Conservation (phyloP, 2,329 filamentous ascomycete genomes). For the Metarhizium anisopliae region DNA sequence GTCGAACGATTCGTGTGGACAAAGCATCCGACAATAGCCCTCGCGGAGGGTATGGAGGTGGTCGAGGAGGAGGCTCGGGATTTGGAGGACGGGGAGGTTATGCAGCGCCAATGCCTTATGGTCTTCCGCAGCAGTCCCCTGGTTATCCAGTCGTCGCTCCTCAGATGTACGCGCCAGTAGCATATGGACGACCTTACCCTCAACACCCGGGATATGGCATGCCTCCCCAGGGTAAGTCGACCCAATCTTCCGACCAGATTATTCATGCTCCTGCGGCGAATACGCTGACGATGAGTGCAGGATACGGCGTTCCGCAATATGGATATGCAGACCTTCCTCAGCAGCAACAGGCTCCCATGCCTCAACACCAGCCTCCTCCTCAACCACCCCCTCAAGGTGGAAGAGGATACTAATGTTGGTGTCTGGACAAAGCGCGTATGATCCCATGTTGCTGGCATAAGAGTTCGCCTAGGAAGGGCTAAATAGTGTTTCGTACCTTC, state of each 20-base stretch:
- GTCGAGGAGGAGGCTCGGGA: conserved; percentile 27
- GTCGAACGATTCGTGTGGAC: conserved; percentile 88
- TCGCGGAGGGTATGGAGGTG: conserved; percentile 34
- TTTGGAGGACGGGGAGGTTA: conserved; percentile 40
- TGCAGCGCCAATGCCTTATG: conserved; percentile 29
- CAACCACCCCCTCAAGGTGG: conserved; percentile 14
- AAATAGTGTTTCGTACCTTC: not conserved
- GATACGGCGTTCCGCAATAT: conserved; percentile 31
- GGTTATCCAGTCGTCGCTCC: conserved; percentile 23
- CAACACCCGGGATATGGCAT: conserved; percentile 25
- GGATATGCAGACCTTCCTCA: conserved; percentile 28
- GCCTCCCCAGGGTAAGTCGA: conserved; percentile 30
- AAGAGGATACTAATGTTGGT: conserved; percentile 11
- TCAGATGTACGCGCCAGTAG: conserved; percentile 27
- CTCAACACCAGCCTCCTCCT: conserved; percentile 7
- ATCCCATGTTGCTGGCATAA: not conserved
- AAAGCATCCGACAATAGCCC: conserved; percentile 78
- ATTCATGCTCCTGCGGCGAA: not conserved
- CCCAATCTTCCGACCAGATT: not conserved
- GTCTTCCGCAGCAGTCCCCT: conserved; percentile 27
- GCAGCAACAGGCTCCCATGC: conserved; percentile 9
- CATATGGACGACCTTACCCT: conserved; percentile 30
- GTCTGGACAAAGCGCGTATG: not conserved
- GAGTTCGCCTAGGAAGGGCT: not conserved
- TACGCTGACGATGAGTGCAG: conserved; percentile 16